These are phyloP conservation scores for Lavandula angustifolia DNA, from an alignment of 257 asterid genomes.

Conservation along the genomic window DNA sequence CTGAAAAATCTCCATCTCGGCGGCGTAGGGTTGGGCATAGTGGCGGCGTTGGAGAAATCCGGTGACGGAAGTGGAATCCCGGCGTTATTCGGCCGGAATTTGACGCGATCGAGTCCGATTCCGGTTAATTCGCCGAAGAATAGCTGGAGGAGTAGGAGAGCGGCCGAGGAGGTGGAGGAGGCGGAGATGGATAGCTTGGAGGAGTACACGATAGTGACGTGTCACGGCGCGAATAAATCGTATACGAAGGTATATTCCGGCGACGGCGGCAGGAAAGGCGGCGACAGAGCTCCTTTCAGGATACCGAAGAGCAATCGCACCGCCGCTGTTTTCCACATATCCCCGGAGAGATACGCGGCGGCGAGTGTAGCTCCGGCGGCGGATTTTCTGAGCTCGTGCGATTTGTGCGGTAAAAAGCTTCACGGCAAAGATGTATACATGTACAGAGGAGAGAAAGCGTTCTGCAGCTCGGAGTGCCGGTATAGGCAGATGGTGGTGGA, in stretches of 20 bases:
- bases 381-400: no score
- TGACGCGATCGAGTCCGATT: constrained; percentile 56
- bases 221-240: constrained; percentile 51
- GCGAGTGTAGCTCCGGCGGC: background rate
- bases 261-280: constrained; percentile 27
- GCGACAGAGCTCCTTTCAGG: constrained; percentile 31
- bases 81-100: constrained; percentile 44
- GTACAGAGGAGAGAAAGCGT: constrained; percentile 62
- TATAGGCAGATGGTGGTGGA: constrained; percentile 58
- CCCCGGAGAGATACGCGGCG: constrained; percentile 52
- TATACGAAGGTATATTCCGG: constrained; percentile 54
- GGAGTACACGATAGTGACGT: constrained; percentile 67
- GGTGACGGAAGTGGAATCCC: constrained; percentile 31
- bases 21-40: constrained; percentile 78
- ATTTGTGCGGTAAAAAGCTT: no score
- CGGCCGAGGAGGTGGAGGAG: constrained; percentile 27
- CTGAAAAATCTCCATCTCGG: constrained; percentile 52
- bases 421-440: no score
- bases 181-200: constrained; percentile 49
- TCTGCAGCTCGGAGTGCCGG: constrained; percentile 80
- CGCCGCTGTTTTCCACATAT: constrained; percentile 57
- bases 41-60: constrained; percentile 72
- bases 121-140: constrained; percentile 45
- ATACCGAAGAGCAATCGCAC: constrained; percentile 31
- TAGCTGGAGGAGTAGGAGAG: constrained; percentile 3